Base-by-base conservation (phyloP, 805 yeast genomes). In the Candida arabinofermentans region DNA sequence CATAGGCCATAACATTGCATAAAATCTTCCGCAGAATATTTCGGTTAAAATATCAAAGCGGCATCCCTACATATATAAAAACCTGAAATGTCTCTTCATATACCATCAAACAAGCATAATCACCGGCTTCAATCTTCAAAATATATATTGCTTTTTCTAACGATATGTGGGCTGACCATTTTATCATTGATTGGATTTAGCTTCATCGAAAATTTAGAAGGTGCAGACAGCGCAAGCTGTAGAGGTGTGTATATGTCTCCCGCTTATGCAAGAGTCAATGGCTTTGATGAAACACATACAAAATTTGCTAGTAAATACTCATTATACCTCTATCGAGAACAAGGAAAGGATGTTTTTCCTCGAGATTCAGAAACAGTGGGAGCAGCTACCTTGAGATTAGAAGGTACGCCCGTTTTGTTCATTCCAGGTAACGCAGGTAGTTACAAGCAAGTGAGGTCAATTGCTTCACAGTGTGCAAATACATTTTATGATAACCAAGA, bases 381-480 rank as follows among this genome's bases (percentile, higher is more conserved):
- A 13, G 34, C 49, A 8, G 3, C 18, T 17, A 12, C 34, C 5
- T 47, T 60, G 9, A 44, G 52, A 24, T 49, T 75, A 16, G 72
- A 69, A 41, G 98, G 98, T 0, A 74, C 86, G 1, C 99, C 99
- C 0, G 89, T 88, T 1, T 66, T 93, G 13, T 93, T 93, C 61
- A 84, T 95, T 31, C 99, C 99, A 1, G 99, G 99, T 0, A 93
- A 95, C 58, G 99, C 99, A 0, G 99, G 99, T 1, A 83, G 95
- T 42, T 89, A 79, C 61, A 77, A 79, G 49, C 99, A 93, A 62
- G 95, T 78, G 8, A 70, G 99, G 39, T 86, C 96, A 1, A 75
- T 91, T n/a, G 98, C 97, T 0, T 81, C 97, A 1, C 84, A 83
- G 49, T 69, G 86, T 19, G 74, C 96, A 1, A 70, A 72, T 32